These are phyloP conservation scores for Raphanus hybrid DNA, from an alignment of 441 rosid genomes.

Conservation along the genomic window DNA sequence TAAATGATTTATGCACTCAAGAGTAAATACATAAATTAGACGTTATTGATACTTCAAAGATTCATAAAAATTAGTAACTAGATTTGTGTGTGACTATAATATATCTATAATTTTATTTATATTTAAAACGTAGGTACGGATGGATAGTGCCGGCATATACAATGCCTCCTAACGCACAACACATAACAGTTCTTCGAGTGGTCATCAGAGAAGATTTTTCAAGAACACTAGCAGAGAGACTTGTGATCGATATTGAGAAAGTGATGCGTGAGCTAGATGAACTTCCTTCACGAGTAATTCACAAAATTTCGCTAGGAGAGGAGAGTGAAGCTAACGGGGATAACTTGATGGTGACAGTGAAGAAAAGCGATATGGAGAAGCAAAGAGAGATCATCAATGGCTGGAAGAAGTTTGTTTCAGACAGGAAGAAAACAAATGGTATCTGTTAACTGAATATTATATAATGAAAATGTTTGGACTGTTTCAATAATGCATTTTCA, in stretches of 20 bases:
- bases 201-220: conserved; percentile 4
- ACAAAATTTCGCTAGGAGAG: neutral
- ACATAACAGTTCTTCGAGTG: neutral
- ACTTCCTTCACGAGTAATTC: conserved; percentile 5
- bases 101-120: neutral
- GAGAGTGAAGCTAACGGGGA: neutral
- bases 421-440: neutral
- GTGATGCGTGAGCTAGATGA: conserved; percentile 1
- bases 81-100: neutral
- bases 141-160: conserved; percentile 5
- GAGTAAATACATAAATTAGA: neutral
- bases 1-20: neutral
- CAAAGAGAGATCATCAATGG: conserved; percentile 1
- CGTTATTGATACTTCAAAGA: too few relatives aligned
- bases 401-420: conserved; percentile 1
- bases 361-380: neutral
- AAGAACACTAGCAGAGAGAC: conserved; percentile 1
- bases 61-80: neutral
- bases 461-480: neutral
- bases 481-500: neutral
- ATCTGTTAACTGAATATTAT: neutral
- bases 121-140: neutral
- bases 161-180: conserved; percentile 3
- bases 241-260: neutral
- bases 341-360: conserved; percentile 1